Evolutionary conservation across 371 early-diverging fungal genomes (phyloP), one percentile per base, ranked within the genome.

Genomic region (Mortierella sp.): DNA sequence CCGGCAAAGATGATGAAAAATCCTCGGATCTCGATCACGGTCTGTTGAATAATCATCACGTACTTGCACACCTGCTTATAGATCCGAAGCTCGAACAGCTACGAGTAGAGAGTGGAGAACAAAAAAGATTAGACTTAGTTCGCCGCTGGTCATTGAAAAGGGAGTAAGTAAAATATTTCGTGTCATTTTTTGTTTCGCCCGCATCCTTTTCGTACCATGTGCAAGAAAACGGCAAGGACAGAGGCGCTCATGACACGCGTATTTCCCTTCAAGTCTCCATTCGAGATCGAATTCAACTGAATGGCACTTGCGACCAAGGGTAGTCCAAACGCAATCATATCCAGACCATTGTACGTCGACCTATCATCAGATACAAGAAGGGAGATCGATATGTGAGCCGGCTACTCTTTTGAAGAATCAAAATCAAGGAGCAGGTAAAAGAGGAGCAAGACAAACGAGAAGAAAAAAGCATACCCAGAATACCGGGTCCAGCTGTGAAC

Each of bases 1-100:
- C 68, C 71, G 0, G 81, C 77, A 29, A 84, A 84, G 70, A 84
- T 80, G 18, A 84, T 5, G 72, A 84, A 81, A 51, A 84, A 84
- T 1, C 75, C 77, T 21, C 54, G 44, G 70, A 84, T 84, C 72
- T 78, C 74, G 3, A 63, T 11, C 4, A 78, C 49, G 12, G 71
- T 68, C 16, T 79, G 72, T 58, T 76, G 54, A 11, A 84, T 84
- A 7, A 84, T 76, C 0, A 81, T 79, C 12, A 84, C 82, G 29
- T 73, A 78, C 21, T 79, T 76, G 74, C 85, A 84, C 7, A 84
- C 79, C 11, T 75, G 75, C 68, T 79, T 70, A 24, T 60, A 21
- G 0, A 84, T 65, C 7, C 85, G 54, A 5, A 81, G 70, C 75
- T 84, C 84, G 38, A 84, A 84, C 32, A 84, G 54, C 84, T 83